Evolutionary conservation across 768 basidiomycete genomes (phyloP).

Genomic region (Tricholoma bakamatsutake): DNA sequence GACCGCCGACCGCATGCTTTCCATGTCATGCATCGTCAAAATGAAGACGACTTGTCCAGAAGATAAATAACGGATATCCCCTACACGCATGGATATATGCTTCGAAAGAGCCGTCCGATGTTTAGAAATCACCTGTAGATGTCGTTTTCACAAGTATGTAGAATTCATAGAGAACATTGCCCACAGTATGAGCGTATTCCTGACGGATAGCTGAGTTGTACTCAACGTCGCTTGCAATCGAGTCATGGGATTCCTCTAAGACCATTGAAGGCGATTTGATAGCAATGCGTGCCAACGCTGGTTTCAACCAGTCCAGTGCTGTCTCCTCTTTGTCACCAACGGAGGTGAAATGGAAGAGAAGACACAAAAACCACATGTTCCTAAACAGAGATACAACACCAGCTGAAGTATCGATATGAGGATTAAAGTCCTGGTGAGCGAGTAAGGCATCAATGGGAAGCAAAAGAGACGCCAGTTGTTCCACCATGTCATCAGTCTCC

Average conservation of each 20-base stretch:
- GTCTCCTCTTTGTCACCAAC: slow-evolving; percentile 46
- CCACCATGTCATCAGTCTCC: slow-evolving; percentile 78
- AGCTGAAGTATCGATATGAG: slow-evolving; percentile 46
- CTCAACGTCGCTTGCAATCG: slow-evolving; percentile 81
- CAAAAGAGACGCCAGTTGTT: slow-evolving; percentile 81
- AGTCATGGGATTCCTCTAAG: slow-evolving; percentile 76
- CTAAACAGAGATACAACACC: slow-evolving; percentile 76
- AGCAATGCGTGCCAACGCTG: slow-evolving; percentile 76
- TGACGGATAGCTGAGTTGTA: slow-evolving; percentile 88
- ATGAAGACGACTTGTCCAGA: slow-evolving; percentile 84
- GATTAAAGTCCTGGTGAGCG: slow-evolving; percentile 60
- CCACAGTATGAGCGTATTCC: slow-evolving; percentile 73
- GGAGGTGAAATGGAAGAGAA: slow-evolving; percentile 76
- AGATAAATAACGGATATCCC: slow-evolving; percentile 69
- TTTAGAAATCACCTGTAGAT: slow-evolving; percentile 56
- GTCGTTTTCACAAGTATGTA: neutral
- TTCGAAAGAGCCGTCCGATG: slow-evolving; percentile 62
- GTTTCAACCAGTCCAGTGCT: slow-evolving; percentile 74
- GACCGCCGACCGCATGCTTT: slow-evolving; percentile 75
- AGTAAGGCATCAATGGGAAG: slow-evolving; percentile 90
- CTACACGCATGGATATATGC: slow-evolving; percentile 56
- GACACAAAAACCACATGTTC: slow-evolving; percentile 91
- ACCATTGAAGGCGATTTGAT: slow-evolving; percentile 82
- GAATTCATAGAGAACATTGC: slow-evolving; percentile 13
- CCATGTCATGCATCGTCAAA: slow-evolving; percentile 81